Conservation (phyloP, 331 rosid species). For the Malus hybrid region DNA sequence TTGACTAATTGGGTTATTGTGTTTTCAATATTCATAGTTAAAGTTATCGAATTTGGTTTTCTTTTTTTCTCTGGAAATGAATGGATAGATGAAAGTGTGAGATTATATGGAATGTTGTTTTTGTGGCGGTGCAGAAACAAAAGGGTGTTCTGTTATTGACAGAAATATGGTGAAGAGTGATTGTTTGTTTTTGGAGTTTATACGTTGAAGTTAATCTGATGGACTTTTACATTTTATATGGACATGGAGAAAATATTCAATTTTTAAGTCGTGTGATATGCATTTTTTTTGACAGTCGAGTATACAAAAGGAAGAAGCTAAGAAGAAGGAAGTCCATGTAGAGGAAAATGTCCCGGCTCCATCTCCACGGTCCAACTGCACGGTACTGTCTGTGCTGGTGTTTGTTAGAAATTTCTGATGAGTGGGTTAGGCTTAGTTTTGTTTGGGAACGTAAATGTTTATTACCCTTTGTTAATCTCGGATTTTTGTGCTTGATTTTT, state of each 20-base stretch:
- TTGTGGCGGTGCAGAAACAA: background rate
- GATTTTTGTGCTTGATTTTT: background rate
- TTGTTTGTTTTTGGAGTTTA: background rate
- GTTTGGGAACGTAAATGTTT: background rate
- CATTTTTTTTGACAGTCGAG: constrained; percentile 36
- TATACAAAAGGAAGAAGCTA: constrained; percentile 92
- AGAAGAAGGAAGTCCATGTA: constrained; percentile 82
- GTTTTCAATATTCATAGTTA: background rate
- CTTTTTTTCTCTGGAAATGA: background rate
- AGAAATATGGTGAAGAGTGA: background rate
- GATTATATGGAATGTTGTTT: background rate
- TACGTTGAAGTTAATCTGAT: background rate
- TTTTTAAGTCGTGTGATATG: background rate
- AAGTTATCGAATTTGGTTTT: background rate
- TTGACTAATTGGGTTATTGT: background rate
- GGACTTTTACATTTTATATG: background rate
- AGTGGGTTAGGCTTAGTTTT: background rate
- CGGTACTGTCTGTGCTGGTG: constrained; percentile 33
- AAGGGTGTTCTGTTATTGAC: background rate
- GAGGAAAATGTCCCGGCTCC: constrained; percentile 97
- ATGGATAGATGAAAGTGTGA: background rate
- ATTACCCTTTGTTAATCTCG: background rate
- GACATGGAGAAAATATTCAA: background rate
- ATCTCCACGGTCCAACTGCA: constrained; percentile 83
- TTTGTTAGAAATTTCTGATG: background rate